Percentiles rank a stretch among this genome's conserved stretches.
Evolutionary conservation across 2,329 filamentous ascomycete genomes (phyloP).

Genomic region (Venturia nashicola): DNA sequence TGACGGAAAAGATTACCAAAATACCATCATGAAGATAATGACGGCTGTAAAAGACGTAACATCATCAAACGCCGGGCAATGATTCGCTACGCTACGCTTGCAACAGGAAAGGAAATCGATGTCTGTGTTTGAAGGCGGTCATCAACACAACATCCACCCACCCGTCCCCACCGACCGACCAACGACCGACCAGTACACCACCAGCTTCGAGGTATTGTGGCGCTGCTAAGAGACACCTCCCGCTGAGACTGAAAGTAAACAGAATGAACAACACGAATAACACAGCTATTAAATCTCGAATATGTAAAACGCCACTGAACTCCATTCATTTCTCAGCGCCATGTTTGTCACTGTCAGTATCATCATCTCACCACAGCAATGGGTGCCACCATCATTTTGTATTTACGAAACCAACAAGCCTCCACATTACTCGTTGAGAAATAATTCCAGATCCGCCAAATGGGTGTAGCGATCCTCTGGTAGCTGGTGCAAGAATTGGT

Average conservation of each 20-base stretch:
- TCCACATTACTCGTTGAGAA: not conserved
- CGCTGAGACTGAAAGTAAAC: not conserved
- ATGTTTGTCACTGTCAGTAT: not conserved
- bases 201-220: not conserved
- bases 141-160: not conserved
- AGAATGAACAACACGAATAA: not conserved
- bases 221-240: not conserved
- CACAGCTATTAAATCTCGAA: not conserved
- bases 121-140: not conserved
- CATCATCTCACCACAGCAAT: not conserved
- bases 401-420: not conserved
- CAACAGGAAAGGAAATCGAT: not conserved
- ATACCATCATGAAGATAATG: not conserved
- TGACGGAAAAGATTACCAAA: not conserved
- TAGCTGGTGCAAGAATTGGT: constrained; percentile 30
- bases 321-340: not conserved
- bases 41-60: not conserved
- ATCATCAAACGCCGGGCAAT: not conserved
- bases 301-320: not conserved
- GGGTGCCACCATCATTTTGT: not conserved
- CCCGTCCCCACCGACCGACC: not conserved
- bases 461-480: not conserved
- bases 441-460: not conserved
- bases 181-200: not conserved
- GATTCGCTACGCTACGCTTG: constrained; percentile 1